Conservation (phyloP, 2,329 filamentous ascomycete genomes). For the Cucurbitaria berberidis region DNA sequence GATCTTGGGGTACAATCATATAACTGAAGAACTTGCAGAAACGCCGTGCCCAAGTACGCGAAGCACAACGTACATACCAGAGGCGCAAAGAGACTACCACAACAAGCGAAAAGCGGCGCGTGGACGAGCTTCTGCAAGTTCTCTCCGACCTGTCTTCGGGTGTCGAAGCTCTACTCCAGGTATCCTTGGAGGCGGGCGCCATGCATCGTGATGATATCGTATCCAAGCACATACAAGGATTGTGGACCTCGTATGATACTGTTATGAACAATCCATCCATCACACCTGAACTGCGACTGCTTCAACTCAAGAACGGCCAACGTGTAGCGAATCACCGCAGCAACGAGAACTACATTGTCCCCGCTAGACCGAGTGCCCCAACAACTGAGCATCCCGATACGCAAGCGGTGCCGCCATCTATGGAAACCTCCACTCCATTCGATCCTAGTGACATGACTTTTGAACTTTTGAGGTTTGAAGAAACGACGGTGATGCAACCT, state of each 20-base stretch:
- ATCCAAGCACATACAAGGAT: conserved; percentile 18
- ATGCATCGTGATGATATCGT: conserved; percentile 22
- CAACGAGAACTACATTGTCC: neutral
- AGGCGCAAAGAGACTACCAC: conserved; percentile 32
- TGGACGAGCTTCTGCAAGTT: conserved; percentile 29
- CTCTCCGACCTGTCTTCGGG: conserved; percentile 27
- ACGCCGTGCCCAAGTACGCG: conserved; percentile 33
- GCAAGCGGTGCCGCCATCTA: neutral
- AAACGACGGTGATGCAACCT: conserved; percentile 10
- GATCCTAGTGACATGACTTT: conserved; percentile 7
- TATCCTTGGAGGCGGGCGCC: conserved; percentile 14
- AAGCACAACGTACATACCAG: conserved; percentile 32
- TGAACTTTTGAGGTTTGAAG: conserved; percentile 10
- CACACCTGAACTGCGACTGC: conserved; percentile 22
- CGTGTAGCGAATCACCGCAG: conserved; percentile 12
- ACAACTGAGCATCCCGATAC: neutral
- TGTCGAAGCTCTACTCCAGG: conserved; percentile 27
- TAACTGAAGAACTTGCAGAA: conserved; percentile 19
- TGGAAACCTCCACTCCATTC: neutral
- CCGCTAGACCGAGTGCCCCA: neutral
- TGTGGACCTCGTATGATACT: conserved; percentile 26
- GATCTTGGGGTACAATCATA: neutral
- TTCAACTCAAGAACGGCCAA: conserved; percentile 27
- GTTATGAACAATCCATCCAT: conserved; percentile 25
- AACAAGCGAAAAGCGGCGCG: conserved; percentile 19